Percentiles rank a stretch among this genome's conserved stretches.
Evolutionary conservation across 2,329 filamentous ascomycete genomes (phyloP).

Genomic region (Aspergillus sp.): DNA sequence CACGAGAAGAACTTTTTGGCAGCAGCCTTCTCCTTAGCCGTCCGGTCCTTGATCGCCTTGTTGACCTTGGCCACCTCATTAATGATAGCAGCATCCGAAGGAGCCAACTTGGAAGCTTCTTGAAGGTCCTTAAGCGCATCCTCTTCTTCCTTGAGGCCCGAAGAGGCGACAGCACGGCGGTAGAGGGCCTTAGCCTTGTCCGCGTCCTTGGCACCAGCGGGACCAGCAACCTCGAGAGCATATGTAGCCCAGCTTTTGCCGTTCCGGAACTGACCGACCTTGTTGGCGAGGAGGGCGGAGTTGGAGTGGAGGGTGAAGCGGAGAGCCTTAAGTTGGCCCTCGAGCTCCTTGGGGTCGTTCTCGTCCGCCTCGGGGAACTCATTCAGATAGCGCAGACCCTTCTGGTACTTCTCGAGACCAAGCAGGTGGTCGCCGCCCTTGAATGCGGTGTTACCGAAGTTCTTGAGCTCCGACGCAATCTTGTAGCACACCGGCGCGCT

Average conservation of each 20-base stretch:
- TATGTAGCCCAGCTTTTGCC: slow-evolving; percentile 63
- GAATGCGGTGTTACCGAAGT: slow-evolving; percentile 87
- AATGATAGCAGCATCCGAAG: slow-evolving; percentile 65
- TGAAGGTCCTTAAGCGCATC: slow-evolving; percentile 67
- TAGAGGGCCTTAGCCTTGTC: slow-evolving; percentile 88
- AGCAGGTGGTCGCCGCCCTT: slow-evolving; percentile 65
- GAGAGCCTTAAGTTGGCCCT: slow-evolving; percentile 61
- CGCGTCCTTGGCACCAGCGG: slow-evolving; percentile 56
- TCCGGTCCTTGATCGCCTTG: slow-evolving; percentile 63
- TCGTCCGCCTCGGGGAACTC: slow-evolving; percentile 68
- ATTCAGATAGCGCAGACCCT: slow-evolving; percentile 81
- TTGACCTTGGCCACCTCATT: slow-evolving; percentile 74
- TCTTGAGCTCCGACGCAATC: slow-evolving; percentile 80
- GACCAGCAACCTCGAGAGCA: slow-evolving; percentile 59
- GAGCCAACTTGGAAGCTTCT: slow-evolving; percentile 66
- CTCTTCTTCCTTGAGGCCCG: slow-evolving; percentile 78
- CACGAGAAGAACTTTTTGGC: slow-evolving; percentile 84
- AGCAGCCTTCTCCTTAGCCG: slow-evolving; percentile 83
- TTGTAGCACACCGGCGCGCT: slow-evolving; percentile 63
- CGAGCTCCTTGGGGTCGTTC: slow-evolving; percentile 62
- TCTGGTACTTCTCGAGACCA: slow-evolving; percentile 87
- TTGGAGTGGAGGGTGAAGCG: slow-evolving; percentile 87
- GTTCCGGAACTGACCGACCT: slow-evolving; percentile 65
- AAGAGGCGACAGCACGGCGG: slow-evolving; percentile 68
- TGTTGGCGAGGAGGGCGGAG: slow-evolving; percentile 75